A percentile compares a stretch with the other conserved stretches of the same genome.
These are phyloP conservation scores for Sherardia arvensis DNA, from an alignment of 257 asterid genomes.

Conservation along the genomic window DNA sequence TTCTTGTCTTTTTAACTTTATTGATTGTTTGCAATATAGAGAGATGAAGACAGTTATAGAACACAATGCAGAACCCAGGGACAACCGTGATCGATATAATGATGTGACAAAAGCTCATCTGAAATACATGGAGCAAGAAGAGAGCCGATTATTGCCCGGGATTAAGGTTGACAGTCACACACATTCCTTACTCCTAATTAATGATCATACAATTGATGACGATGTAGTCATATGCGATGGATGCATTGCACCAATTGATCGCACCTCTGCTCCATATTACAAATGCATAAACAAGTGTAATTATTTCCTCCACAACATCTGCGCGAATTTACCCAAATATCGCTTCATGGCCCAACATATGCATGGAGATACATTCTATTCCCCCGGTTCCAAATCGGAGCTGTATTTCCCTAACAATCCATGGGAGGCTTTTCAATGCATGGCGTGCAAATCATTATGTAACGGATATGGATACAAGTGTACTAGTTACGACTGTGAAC, in stretches of 20 bases:
- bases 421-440: background rate
- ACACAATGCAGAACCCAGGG: no score
- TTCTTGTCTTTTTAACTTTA: no score
- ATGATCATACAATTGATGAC: background rate
- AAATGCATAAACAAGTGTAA: background rate
- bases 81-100: no score
- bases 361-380: background rate
- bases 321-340: background rate
- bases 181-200: background rate
- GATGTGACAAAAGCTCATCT: background rate
- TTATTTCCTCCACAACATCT: background rate
- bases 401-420: background rate
- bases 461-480: slow-evolving; percentile 1
- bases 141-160: background rate
- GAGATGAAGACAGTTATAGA: no score
- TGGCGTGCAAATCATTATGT: background rate
- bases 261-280: background rate
- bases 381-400: background rate
- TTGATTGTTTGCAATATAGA: no score
- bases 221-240: background rate
- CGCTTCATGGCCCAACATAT: background rate
- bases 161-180: background rate
- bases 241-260: background rate
- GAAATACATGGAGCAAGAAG: background rate
- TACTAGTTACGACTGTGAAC: background rate